Evolutionary conservation across 306 rosid species (phyloP).

Genomic region (Vigna reflexopilosa): DNA sequence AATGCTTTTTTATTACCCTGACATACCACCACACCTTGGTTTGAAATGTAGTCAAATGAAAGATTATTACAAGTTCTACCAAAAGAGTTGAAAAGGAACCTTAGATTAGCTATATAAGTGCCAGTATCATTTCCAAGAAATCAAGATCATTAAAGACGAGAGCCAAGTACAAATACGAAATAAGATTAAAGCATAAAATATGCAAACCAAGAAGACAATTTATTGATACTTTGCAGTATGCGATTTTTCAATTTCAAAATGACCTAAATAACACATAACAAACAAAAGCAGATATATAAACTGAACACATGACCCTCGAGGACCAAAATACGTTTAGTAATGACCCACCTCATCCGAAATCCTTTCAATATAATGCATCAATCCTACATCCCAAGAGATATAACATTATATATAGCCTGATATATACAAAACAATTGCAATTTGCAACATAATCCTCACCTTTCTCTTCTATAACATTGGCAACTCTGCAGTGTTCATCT

Average conservation of each 20-base stretch:
- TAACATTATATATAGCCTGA: conserved; percentile 26
- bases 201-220: conserved; percentile 4
- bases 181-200: conserved; percentile 28
- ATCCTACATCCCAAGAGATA: conserved; percentile 42
- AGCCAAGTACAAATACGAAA: not conserved
- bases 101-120: conserved; percentile 16
- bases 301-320: conserved; percentile 7
- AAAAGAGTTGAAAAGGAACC: conserved; percentile 32
- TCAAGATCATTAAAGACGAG: conserved; percentile 26
- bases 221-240: not conserved
- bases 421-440: conserved; percentile 29
- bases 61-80: not conserved
- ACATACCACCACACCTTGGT: conserved; percentile 9
- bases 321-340: conserved; percentile 9
- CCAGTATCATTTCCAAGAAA: conserved; percentile 23
- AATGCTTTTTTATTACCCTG: not conserved
- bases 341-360: conserved; percentile 19
- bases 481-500: conserved; percentile 62
- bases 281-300: not conserved
- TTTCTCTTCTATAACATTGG: conserved; percentile 67
- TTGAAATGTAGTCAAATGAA: conserved; percentile 25
- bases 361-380: not conserved
- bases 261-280: not conserved
- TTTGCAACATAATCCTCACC: conserved; percentile 54
- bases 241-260: conserved; percentile 5